Conservation (phyloP, 805 yeast genomes). For the Candida jianshihensis region DNA sequence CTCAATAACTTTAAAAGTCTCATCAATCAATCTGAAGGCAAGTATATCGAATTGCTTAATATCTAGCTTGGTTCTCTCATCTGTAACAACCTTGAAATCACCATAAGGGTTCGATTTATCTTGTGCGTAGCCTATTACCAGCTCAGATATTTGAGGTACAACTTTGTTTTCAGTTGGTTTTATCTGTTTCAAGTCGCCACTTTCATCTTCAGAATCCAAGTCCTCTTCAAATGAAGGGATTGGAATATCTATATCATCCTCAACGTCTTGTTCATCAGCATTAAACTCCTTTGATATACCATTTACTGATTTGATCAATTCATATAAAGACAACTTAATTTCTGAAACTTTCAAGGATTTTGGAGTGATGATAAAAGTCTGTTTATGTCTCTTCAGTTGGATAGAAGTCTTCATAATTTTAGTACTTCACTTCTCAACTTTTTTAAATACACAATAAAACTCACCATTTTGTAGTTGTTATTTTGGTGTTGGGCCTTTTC, state of each 20-base stretch:
- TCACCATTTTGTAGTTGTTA: too few species aligned
- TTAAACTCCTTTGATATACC: neutral
- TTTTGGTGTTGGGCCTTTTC: too few species aligned
- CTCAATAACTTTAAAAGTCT: constrained; percentile 11
- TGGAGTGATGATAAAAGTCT: constrained; percentile 26
- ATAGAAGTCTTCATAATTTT: constrained; percentile 6
- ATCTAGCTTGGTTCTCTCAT: constrained; percentile 6
- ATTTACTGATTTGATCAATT: too few species aligned
- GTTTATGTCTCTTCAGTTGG: constrained; percentile 29
- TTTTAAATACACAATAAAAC: too few species aligned
- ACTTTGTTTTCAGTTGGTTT: constrained; percentile 3
- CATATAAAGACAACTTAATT: too few species aligned
- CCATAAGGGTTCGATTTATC: constrained; percentile 14
- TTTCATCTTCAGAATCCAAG: constrained; percentile 8
- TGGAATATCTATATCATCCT: constrained; percentile 28
- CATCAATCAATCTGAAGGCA: constrained; percentile 18
- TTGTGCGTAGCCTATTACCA: constrained; percentile 14
- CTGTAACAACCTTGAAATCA: constrained; percentile 14
- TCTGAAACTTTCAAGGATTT: constrained; percentile 22
- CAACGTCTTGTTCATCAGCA: constrained; percentile 17
- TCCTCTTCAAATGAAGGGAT: constrained; percentile 10
- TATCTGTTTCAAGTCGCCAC: constrained; percentile 22
- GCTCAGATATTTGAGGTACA: constrained; percentile 10
- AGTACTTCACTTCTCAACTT: too few species aligned
- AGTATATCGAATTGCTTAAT: constrained; percentile 11